phyloP scores from a whole-genome alignment of 1,139 yeast species.

The Geotrichum aggregatum region DNA sequence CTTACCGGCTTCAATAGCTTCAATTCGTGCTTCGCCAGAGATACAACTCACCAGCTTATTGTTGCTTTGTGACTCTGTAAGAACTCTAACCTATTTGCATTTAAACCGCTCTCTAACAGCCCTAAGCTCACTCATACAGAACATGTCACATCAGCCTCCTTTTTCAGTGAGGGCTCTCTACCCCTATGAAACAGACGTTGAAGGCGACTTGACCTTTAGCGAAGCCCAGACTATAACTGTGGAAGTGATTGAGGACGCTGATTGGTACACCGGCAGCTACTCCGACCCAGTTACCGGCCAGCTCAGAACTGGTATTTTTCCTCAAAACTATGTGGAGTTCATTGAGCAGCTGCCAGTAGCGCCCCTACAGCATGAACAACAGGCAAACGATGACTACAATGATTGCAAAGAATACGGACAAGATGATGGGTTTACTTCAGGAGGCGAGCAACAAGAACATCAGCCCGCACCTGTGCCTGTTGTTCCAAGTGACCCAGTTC shows the following conservation, averaged over 20 bases:
- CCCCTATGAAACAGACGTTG: constrained; percentile 72
- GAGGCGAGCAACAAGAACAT: neutral
- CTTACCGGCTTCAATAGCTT: too few species aligned
- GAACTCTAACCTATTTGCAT: too few species aligned
- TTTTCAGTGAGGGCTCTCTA: constrained; percentile 67
- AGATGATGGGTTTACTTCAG: too few species aligned
- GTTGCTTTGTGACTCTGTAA: too few species aligned
- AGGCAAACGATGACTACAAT: too few species aligned
- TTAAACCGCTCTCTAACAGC: too few species aligned
- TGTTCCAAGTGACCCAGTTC: constrained; percentile 12
- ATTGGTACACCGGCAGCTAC: constrained; percentile 79
- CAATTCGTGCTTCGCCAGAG: too few species aligned
- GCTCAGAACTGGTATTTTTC: constrained; percentile 69
- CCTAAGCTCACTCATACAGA: neutral
- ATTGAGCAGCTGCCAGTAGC: neutral
- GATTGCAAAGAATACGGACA: too few species aligned
- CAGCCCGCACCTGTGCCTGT: constrained; percentile 19
- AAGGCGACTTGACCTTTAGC: constrained; percentile 73
- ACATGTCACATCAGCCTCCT: constrained; percentile 40
- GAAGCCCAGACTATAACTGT: constrained; percentile 71
- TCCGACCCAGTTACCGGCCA: constrained; percentile 42
- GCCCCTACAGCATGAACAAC: neutral
- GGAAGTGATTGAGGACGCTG: constrained; percentile 75
- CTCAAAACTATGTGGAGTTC: constrained; percentile 71
- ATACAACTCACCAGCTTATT: too few species aligned